Evolutionary conservation across 805 yeast genomes (phyloP).

Genomic region (Naumovozyma dairenensis): DNA sequence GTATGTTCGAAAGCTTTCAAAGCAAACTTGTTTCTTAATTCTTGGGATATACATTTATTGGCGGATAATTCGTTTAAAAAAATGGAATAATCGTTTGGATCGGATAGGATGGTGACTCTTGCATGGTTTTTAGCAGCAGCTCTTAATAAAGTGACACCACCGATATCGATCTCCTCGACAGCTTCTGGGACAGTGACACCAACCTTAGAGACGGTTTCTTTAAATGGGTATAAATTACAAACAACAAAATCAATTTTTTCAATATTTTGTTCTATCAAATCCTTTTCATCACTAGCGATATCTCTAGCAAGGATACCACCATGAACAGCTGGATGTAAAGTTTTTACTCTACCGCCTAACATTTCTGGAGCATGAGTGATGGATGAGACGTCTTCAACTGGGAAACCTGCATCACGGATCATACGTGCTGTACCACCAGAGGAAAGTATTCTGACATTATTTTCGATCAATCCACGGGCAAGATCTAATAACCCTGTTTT

Average conservation of each 20-base stretch:
- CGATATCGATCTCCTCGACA: conserved; percentile 95
- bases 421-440: conserved; percentile 95
- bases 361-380: conserved; percentile 98
- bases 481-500: conserved; percentile 91
- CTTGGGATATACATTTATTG: conserved; percentile 58
- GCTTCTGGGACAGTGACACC: conserved; percentile 95
- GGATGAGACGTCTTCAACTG: conserved; percentile 88
- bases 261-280: conserved; percentile 76
- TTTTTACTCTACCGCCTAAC: conserved; percentile 96
- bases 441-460: conserved; percentile 84
- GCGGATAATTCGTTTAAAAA: conserved; percentile 69
- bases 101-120: conserved; percentile 88
- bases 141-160: conserved; percentile 92
- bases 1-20: conserved; percentile 97
- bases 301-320: conserved; percentile 94
- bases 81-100: conserved; percentile 82
- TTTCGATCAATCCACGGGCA: conserved; percentile 84
- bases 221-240: conserved; percentile 95
- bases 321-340: conserved; percentile 96
- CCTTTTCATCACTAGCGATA: conserved; percentile 79
- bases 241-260: conserved; percentile 94
- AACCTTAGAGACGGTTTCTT: conserved; percentile 89
- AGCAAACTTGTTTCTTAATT: conserved; percentile 73
- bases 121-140: conserved; percentile 98
- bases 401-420: conserved; percentile 94